A percentile compares a stretch with the other conserved stretches of the same genome.
Conservation (phyloP, 208 protist species). For the Spongospora subterranea region DNA sequence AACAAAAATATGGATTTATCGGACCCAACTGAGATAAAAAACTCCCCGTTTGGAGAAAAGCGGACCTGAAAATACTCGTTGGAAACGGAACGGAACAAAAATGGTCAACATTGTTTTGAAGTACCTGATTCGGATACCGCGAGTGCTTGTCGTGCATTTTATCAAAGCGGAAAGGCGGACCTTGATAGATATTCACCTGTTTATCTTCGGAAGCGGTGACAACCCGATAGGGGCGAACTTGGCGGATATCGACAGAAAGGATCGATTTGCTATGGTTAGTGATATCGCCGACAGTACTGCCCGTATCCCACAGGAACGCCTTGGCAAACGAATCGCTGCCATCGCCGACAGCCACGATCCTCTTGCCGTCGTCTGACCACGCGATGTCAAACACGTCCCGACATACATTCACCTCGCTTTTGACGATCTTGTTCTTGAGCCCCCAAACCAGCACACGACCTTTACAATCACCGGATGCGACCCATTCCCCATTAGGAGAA, state of each 20-base stretch:
- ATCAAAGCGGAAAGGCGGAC: constrained; percentile 81
- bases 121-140: constrained; percentile 72
- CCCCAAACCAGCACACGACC: constrained; percentile 36
- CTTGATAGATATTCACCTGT: constrained; percentile 69
- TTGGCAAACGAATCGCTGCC: constrained; percentile 73
- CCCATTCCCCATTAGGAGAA: constrained; percentile 53
- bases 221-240: constrained; percentile 75
- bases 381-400: constrained; percentile 71
- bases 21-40: constrained; percentile 70
- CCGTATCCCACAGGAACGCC: constrained; percentile 77
- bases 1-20: constrained; percentile 75
- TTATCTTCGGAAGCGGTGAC: constrained; percentile 77
- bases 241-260: constrained; percentile 71
- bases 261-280: constrained; percentile 48
- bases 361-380: constrained; percentile 78
- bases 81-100: neutral
- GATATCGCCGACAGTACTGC: constrained; percentile 76
- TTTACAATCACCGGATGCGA: constrained; percentile 25
- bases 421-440: constrained; percentile 28
- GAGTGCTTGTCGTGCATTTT: constrained; percentile 64
- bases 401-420: constrained; percentile 26
- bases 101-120: neutral
- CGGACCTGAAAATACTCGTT: constrained; percentile 60
- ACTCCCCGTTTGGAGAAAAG: constrained; percentile 76
- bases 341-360: constrained; percentile 79